Base-by-base conservation (phyloP, 345 rosid genomes). In the Turritis glabra region DNA sequence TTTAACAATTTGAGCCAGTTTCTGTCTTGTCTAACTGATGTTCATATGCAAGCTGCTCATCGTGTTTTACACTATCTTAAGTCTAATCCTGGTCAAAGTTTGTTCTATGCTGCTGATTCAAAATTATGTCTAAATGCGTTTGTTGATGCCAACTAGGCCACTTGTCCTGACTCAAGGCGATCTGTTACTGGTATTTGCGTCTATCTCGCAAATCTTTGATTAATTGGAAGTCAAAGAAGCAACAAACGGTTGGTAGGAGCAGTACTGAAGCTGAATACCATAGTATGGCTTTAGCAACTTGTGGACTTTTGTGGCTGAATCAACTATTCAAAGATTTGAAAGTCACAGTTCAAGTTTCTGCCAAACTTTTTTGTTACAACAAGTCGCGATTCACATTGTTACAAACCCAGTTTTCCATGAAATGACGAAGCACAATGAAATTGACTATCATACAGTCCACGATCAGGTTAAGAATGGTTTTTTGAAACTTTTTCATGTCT, bases 161-260 rank as follows among this genome's bases (percentile, higher is more conserved):
- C 14, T 0, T 32, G n/a, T 5, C 15, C 0, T 0, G 25, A 56
- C 1, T 3, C 41, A 1, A 1, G 41, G 0, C 0, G 25, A 0
- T 56, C 9, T 0, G 2, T 10, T 0, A 3, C 41, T 17, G 41
- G 41, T 0, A 9, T 9, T 1, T 56, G n/a, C 10, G 41, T 30
- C 0, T 52, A 27, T 4, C 13, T 55, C 4, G 60, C 0, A 7
- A 12, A 0, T 53, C 22, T 29, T 1, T 55, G 0, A n/a, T n/a
- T 0, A 3, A 3, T 0, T 55, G 22, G 60, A 55, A 29, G 5
- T 55, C 38, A 0, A 55, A 55, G 22, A 55, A 29, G n/a, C 60
- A 55, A n/a, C 9, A 55, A 0, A 10, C 8, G 0, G 38, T 29
- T 0, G 27, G 59, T 3, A 1, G 12, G 0, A 54, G 21, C 2